Base-by-base conservation (phyloP, 2,329 filamentous ascomycete genomes). In the Colletotrichum sojae region DNA sequence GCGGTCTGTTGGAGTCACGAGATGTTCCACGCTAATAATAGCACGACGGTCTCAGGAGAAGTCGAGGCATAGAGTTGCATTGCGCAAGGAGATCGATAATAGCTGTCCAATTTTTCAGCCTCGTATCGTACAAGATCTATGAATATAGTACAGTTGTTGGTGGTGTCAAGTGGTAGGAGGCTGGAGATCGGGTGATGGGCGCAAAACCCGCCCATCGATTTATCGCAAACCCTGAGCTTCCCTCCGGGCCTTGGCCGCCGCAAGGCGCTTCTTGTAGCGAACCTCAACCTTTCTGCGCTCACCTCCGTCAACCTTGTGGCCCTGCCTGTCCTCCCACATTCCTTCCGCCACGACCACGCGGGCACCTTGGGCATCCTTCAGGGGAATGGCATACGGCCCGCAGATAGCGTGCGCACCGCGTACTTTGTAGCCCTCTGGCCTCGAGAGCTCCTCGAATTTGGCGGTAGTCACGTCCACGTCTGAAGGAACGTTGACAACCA, bases 261-360 rank as follows among this genome's bases (percentile, higher is more conserved):
- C 90, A 59, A 92, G 90, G 73, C 92, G 89, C 83, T 90, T 92
- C 90, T 97, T 97, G 75, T 95, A 94, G 75, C 93, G 88, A 60
- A 98, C 91, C 83, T 97, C 92, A 16, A 92, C 93, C 79, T 89
- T 90, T 81, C 96, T 89, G 80, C 96, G 91, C 86, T 99, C 96
- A 86, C 96, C 96, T 77, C 96, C 96, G 81, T 98, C 95, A 73
- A 99, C 91, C 90, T 98, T 98, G 76, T 90, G 90, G 31, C 96
- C 95, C 75, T 91, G 88, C 78, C 88, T 91, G 76, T 94, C 86
- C 84, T 98, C 95, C 96, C 95, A 98, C 85, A 98, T 92, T 10
- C 95, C 94, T 79, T 98, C 95, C 65, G 91, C 89, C 22, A 93
- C 87, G 71, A 86, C 85, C 73, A 98, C 86, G 59, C 86, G 84